Evolutionary conservation across 2,329 filamentous ascomycete genomes (phyloP).

Genomic region (Xylariales sp.): DNA sequence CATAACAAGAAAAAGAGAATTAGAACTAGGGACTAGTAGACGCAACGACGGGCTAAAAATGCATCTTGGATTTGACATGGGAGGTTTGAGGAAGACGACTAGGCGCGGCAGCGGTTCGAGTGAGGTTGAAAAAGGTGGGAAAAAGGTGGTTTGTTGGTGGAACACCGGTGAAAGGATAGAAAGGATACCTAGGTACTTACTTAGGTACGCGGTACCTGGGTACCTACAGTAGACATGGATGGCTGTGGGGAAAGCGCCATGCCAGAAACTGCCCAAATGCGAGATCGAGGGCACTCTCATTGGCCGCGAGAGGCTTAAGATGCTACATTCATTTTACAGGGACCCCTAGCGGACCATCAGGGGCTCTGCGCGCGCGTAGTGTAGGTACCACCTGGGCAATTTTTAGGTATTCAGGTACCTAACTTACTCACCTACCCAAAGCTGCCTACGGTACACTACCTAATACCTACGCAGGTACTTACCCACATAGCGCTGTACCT

Average conservation of each 20-base stretch:
- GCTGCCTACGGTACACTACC: too few relatives aligned
- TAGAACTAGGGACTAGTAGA: conserved; percentile 25
- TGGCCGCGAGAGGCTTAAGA: conserved; percentile 22
- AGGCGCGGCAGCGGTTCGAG: conserved; percentile 40
- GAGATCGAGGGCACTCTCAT: conserved; percentile 26
- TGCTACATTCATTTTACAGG: conserved; percentile 28
- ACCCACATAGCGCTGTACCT: neutral
- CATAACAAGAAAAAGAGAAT: conserved; percentile 19
- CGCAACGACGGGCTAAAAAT: conserved; percentile 39
- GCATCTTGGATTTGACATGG: conserved; percentile 32
- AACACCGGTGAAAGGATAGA: neutral
- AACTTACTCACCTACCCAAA: too few relatives aligned
- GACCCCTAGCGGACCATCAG: conserved; percentile 9
- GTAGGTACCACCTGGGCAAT: neutral
- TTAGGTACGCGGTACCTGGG: too few relatives aligned
- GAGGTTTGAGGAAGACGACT: conserved; percentile 38
- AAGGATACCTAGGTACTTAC: too few relatives aligned
- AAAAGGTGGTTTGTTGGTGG: neutral
- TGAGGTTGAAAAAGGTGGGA: conserved; percentile 13
- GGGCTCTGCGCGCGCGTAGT: conserved; percentile 29
- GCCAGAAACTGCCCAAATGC: conserved; percentile 23
- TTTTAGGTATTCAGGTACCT: neutral
- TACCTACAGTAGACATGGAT: neutral
- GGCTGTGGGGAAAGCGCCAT: conserved; percentile 26
- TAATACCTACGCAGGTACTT: too few relatives aligned